A percentile compares a stretch with the other conserved stretches of the same genome.
Conservation (phyloP, 805 yeast genomes). For the Cyberlindnera xishuangbannaensis region DNA sequence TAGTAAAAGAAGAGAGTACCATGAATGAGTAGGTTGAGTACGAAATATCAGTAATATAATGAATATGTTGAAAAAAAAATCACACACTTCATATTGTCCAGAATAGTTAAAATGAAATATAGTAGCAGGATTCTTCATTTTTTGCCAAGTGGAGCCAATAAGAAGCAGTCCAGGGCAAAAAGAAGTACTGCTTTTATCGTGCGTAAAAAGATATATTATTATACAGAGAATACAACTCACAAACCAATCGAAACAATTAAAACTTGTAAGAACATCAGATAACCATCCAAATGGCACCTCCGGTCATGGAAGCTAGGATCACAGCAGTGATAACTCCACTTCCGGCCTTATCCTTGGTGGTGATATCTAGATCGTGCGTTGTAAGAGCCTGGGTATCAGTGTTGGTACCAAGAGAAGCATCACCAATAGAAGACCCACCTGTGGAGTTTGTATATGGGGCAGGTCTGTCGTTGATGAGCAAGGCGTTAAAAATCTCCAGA, state of each 20-base stretch:
- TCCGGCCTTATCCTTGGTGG: constrained; percentile 72
- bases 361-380: constrained; percentile 39
- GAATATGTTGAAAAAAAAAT: too few species aligned
- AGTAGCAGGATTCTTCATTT: too few species aligned
- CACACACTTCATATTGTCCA: too few species aligned
- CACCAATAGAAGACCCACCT: constrained; percentile 54
- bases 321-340: constrained; percentile 85
- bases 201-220: background rate
- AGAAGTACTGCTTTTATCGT: background rate
- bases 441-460: constrained; percentile 47
- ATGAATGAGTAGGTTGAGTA: too few species aligned
- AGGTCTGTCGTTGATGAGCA: constrained; percentile 38
- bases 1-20: too few species aligned
- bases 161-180: background rate
- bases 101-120: too few species aligned
- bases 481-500: constrained; percentile 52
- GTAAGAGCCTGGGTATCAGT: constrained; percentile 33
- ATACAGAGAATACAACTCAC: background rate
- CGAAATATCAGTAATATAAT: too few species aligned
- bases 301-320: constrained; percentile 52
- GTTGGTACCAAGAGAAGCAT: constrained; percentile 45
- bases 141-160: background rate
- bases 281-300: constrained; percentile 78
- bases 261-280: too few species aligned
- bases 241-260: too few species aligned